Base-by-base conservation (phyloP, 306 rosid genomes). In the Psophocarpus tetragonolobus region DNA sequence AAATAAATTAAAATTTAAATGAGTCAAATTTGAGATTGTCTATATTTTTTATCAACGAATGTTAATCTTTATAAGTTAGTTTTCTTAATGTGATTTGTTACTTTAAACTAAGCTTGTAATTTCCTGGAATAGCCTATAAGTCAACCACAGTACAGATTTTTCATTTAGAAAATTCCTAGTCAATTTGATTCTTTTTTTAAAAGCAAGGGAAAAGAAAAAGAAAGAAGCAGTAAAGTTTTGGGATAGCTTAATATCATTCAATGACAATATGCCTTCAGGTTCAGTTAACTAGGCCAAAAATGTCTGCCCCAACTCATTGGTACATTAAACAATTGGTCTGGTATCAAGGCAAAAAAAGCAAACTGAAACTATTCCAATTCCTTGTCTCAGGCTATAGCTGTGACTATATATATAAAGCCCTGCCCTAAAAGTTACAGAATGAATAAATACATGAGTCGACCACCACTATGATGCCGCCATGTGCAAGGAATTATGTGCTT, bases 331-430 rank as follows among this genome's bases (percentile, higher is more conserved):
- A 76, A 82, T 17, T 63, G 71, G 32, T 71, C 48, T 33, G 67
- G 60, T 39, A 41, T 76, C 50, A 50, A 44, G 47, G 62, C 11
- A 57, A 45, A 45, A 66, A 21, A 9, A 18, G 35, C 39, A 44
- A 68, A 39, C 76, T 65, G 50, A 60, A 38, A 50, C 62, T 33
- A 38, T 51, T 33, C 71, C 47, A 50, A 78, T 68, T 78, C 44
- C 78, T 56, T 38, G 74, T 65, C 81, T 60, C 68, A 38, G 39
- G 62, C 15, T 54, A n/a, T n/a, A n/a, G n/a, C n/a, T 54, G 54
- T 30, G 84, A 15, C 68, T 30, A 66, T 47, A 50, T 60, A 77
- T n/a, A n/a, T n/a, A n/a, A 57, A 47, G 81, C 47, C 66, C 35
- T 74, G 36, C 38, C 58, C 83, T 53, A 73, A 38, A 65, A 10